phyloP scores from a whole-genome alignment of 768 basidiomycete genomes.

The Russula ochroleuca region DNA sequence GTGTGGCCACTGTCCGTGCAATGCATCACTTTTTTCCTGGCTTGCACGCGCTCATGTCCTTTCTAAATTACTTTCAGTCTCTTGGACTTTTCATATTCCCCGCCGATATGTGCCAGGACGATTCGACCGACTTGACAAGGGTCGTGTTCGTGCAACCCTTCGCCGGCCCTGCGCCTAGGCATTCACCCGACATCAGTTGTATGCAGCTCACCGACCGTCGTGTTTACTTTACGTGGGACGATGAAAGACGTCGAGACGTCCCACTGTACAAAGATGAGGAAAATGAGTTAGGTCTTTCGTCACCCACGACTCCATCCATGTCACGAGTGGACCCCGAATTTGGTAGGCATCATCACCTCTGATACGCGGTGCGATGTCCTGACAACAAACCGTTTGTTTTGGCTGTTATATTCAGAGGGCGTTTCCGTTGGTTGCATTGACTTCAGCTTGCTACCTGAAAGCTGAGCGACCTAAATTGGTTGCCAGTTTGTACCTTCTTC shows the following conservation, averaged over 20 bases:
- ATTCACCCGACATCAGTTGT: slow-evolving; percentile 12
- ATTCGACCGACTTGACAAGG: neutral
- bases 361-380: neutral
- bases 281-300: neutral
- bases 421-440: slow-evolving; percentile 21
- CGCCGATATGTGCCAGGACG: neutral
- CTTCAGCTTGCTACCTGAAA: slow-evolving; percentile 19
- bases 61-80: neutral
- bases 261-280: slow-evolving; percentile 8
- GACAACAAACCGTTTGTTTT: neutral
- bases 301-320: neutral
- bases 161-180: too few species aligned
- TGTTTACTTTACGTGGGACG: slow-evolving; percentile 26
- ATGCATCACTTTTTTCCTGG: neutral
- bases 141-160: slow-evolving; percentile 14
- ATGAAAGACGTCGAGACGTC: slow-evolving; percentile 11
- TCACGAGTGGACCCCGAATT: neutral
- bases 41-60: neutral
- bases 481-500: neutral
- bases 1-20: slow-evolving; percentile 23
- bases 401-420: neutral
- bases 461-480: neutral
- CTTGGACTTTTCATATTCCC: slow-evolving; percentile 18
- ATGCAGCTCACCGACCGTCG: slow-evolving; percentile 27
- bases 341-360: neutral